A percentile compares a stretch with the other conserved stretches of the same genome.
phyloP scores from a whole-genome alignment of 345 rosid genomes.

The Dovyalis caffra region DNA sequence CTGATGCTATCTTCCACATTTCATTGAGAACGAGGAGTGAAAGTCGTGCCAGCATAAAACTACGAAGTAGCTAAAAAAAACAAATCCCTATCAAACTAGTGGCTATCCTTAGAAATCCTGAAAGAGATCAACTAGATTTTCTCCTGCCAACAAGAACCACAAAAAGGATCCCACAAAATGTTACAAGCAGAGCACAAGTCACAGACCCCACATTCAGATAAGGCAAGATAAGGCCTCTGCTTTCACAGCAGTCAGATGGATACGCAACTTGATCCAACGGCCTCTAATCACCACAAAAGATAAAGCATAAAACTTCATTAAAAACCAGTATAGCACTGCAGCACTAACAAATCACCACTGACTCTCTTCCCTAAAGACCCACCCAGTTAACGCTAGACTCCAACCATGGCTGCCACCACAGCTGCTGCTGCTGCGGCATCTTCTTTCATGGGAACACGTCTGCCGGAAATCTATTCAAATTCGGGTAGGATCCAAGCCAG shows the following conservation, averaged over 20 bases:
- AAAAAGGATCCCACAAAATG: not conserved
- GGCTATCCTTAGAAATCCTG: not conserved
- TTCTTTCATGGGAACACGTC: conserved; percentile 60
- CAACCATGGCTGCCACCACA: conserved; percentile 57
- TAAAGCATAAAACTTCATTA: conserved; percentile 16
- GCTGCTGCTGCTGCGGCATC: conserved; percentile 60
- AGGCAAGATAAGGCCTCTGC: conserved; percentile 53
- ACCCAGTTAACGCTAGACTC: conserved; percentile 1
- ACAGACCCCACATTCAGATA: conserved; percentile 51
- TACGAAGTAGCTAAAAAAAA: no score
- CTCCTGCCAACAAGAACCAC: conserved; percentile 22
- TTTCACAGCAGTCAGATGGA: conserved; percentile 61
- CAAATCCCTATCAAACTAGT: not conserved
- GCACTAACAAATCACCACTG: not conserved
- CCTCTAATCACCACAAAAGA: conserved; percentile 17
- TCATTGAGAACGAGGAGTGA: no score
- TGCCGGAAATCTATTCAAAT: conserved; percentile 33
- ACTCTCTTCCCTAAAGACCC: not conserved
- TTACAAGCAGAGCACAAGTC: not conserved
- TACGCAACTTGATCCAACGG: conserved; percentile 60
- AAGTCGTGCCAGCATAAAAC: no score
- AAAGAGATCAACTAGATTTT: conserved; percentile 7
- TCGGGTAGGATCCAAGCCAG: conserved; percentile 50
- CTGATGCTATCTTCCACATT: no score
- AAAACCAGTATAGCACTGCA: conserved; percentile 16